These are phyloP conservation scores for Brassica balearica DNA, from an alignment of 441 rosid genomes.

Conservation along the genomic window DNA sequence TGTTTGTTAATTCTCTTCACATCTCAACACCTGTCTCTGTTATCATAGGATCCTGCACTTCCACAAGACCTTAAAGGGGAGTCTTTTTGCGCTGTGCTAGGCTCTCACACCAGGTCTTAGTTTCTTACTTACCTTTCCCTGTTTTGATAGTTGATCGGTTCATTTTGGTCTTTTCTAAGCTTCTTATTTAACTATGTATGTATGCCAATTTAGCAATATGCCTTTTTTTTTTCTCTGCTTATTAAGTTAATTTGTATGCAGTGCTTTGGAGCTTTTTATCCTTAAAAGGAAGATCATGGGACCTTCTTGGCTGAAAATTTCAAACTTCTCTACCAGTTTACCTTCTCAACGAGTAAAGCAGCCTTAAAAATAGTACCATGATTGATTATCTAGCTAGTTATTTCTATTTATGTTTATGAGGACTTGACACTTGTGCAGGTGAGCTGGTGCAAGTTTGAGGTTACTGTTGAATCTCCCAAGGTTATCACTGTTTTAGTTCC, in stretches of 20 bases:
- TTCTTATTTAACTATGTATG: conserved; percentile 10
- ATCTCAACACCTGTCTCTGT: conserved; percentile 6
- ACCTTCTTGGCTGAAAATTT: conserved; percentile 91
- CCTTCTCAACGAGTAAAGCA: conserved; percentile 76
- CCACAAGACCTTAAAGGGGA: conserved; percentile 88
- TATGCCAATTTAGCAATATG: neutral
- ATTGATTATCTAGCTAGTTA: neutral
- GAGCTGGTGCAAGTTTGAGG: conserved; percentile 98
- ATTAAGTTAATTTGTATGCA: conserved; percentile 48
- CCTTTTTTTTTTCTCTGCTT: neutral
- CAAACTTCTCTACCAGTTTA: conserved; percentile 69
- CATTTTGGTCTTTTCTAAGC: conserved; percentile 19
- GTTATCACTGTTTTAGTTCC: conserved; percentile 59
- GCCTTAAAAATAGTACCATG: no score
- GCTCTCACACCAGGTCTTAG: conserved; percentile 82
- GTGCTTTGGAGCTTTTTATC: conserved; percentile 96
- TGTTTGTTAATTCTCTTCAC: neutral
- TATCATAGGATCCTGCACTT: conserved; percentile 80
- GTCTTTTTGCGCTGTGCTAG: conserved; percentile 79
- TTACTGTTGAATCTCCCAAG: conserved; percentile 73
- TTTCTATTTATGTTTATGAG: neutral
- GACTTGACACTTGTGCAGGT: conserved; percentile 58
- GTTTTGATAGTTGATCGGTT: conserved; percentile 11
- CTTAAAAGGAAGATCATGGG: conserved; percentile 89
- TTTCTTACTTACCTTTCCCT: conserved; percentile 36